A percentile compares a stretch with the other conserved stretches of the same genome.
phyloP scores from a whole-genome alignment of 495 filamentous ascomycete genomes.

The Cetradonia linearis region DNA sequence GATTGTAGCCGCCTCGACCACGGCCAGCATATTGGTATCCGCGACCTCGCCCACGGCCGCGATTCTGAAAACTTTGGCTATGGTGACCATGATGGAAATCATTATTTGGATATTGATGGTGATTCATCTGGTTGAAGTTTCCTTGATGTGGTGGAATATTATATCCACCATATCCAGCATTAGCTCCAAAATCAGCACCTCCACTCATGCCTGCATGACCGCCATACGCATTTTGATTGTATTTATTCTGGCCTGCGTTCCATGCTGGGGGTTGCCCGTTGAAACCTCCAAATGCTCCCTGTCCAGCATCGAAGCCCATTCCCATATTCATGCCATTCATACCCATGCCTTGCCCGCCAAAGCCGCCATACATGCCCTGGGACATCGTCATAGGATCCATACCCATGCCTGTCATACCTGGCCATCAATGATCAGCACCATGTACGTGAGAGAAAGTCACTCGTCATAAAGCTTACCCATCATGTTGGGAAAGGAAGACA shows the following conservation, averaged over 20 bases:
- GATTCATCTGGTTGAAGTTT: slow-evolving; percentile 46
- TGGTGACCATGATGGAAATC: slow-evolving; percentile 57
- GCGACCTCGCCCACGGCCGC: slow-evolving; percentile 59
- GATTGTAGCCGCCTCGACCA: slow-evolving; percentile 44
- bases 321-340: slow-evolving; percentile 88
- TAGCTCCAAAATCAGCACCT: slow-evolving; percentile 64
- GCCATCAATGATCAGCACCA: slow-evolving; percentile 11
- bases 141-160: slow-evolving; percentile 52
- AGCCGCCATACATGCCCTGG: slow-evolving; percentile 82
- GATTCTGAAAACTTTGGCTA: slow-evolving; percentile 42
- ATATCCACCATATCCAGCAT: slow-evolving; percentile 67
- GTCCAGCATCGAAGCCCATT: slow-evolving; percentile 66
- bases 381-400: slow-evolving; percentile 84
- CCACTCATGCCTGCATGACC: slow-evolving; percentile 62
- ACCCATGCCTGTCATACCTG: slow-evolving; percentile 68
- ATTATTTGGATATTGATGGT: slow-evolving; percentile 44
- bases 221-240: slow-evolving; percentile 54
- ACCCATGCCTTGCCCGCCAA: slow-evolving; percentile 70
- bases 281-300: slow-evolving; percentile 55
- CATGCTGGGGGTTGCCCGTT: slow-evolving; percentile 50
- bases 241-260: slow-evolving; percentile 63
- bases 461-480: slow-evolving; percentile 59
- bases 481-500: slow-evolving; percentile 61
- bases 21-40: slow-evolving; percentile 42
- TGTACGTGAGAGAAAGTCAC: neutral